Percentiles rank a stretch among this genome's conserved stretches.
These are phyloP conservation scores for Blumeria hordei DNA, from an alignment of 2,329 filamentous ascomycete genomes.

Conservation along the genomic window DNA sequence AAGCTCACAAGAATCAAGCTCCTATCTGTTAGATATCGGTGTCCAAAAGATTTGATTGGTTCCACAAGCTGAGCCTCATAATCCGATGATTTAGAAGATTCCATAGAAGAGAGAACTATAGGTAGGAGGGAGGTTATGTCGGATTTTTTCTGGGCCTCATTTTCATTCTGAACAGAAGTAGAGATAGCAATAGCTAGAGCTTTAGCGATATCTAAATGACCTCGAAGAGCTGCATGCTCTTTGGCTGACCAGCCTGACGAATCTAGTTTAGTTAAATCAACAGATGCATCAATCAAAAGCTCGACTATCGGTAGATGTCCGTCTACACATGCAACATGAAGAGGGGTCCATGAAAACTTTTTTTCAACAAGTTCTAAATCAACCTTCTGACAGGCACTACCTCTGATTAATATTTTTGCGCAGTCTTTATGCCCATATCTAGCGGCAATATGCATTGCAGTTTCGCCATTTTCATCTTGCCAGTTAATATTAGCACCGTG, in stretches of 20 bases:
- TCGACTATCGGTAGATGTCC: slow-evolving; percentile 54
- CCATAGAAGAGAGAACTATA: slow-evolving; percentile 33
- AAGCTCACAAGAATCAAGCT: slow-evolving; percentile 80
- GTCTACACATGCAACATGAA: slow-evolving; percentile 81
- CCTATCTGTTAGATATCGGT: slow-evolving; percentile 76
- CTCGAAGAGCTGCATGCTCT: slow-evolving; percentile 77
- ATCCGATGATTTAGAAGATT: slow-evolving; percentile 26
- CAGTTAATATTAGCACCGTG: slow-evolving; percentile 86
- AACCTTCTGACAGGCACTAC: slow-evolving; percentile 41
- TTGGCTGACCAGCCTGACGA: slow-evolving; percentile 83
- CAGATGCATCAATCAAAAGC: slow-evolving; percentile 54
- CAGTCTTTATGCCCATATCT: slow-evolving; percentile 69
- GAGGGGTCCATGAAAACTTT: slow-evolving; percentile 80
- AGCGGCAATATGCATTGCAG: slow-evolving; percentile 74
- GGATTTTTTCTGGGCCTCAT: slow-evolving; percentile 13
- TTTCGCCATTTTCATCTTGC: slow-evolving; percentile 74
- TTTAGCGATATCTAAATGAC: slow-evolving; percentile 60
- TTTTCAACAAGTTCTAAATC: slow-evolving; percentile 59
- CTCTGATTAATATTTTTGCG: slow-evolving; percentile 49
- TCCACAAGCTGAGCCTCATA: slow-evolving; percentile 33
- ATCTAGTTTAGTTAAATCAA: slow-evolving; percentile 50
- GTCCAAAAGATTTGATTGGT: slow-evolving; percentile 82
- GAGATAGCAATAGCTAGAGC: slow-evolving; percentile 26
- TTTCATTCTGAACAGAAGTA: slow-evolving; percentile 1
- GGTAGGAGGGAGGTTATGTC: slow-evolving; percentile 17